These are phyloP conservation scores for Dunaliella primolecta DNA, from an alignment of 139 green algal genomes.

Conservation along the genomic window DNA sequence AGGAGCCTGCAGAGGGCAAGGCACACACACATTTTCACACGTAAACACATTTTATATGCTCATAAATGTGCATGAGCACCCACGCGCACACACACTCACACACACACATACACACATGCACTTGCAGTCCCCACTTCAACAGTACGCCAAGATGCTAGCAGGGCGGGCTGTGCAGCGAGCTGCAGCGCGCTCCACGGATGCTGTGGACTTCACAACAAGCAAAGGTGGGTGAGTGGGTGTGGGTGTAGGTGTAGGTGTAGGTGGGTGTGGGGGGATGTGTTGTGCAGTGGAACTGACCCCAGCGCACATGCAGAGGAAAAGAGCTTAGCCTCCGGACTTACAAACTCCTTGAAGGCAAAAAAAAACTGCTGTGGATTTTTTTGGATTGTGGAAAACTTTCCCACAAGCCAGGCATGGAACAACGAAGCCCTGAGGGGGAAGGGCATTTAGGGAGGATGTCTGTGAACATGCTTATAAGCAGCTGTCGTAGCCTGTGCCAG, in stretches of 20 bases:
- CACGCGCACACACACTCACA: background rate
- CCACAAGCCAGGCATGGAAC: too few species aligned
- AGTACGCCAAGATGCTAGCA: constrained; percentile 44
- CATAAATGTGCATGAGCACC: background rate
- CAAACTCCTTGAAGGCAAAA: background rate
- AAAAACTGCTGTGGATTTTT: background rate
- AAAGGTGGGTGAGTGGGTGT: background rate
- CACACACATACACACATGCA: background rate
- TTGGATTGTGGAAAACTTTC: background rate
- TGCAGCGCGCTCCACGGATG: constrained; percentile 30
- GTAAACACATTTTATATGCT: background rate
- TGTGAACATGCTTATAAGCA: too few species aligned
- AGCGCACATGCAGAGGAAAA: background rate
- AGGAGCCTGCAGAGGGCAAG: background rate
- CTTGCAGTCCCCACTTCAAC: constrained; percentile 54
- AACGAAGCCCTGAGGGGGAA: too few species aligned
- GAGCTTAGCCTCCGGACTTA: background rate
- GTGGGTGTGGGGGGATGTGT: background rate
- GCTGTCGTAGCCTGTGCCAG: too few species aligned
- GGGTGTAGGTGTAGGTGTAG: background rate
- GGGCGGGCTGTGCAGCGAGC: constrained; percentile 45
- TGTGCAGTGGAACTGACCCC: background rate
- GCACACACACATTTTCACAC: background rate
- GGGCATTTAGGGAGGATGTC: too few species aligned
- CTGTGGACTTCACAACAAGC: background rate